Evolutionary conservation across 768 basidiomycete genomes (phyloP).

Genomic region (Boletus rubroflammeus): DNA sequence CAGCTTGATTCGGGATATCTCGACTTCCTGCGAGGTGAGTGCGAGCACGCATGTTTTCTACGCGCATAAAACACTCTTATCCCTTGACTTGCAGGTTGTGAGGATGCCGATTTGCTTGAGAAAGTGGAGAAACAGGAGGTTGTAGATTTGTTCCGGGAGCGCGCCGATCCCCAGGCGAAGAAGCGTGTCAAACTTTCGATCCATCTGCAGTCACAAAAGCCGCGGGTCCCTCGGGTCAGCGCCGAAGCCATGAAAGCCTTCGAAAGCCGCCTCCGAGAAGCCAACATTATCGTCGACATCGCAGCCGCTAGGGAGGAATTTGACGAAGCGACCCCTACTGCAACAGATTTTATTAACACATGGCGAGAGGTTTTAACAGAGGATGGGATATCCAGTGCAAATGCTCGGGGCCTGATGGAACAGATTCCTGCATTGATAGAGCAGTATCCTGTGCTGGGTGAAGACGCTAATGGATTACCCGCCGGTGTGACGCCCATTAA

Average conservation of each 20-base stretch:
- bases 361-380: conserved; percentile 49
- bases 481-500: conserved; percentile 58
- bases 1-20: conserved; percentile 77
- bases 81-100: conserved; percentile 47
- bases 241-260: conserved; percentile 61
- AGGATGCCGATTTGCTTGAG: conserved; percentile 66
- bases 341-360: conserved; percentile 59
- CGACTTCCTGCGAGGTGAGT: conserved; percentile 84
- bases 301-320: conserved; percentile 50
- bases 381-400: conserved; percentile 39
- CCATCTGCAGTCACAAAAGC: conserved; percentile 73
- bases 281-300: conserved; percentile 48
- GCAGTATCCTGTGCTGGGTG: conserved; percentile 52
- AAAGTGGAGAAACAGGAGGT: conserved; percentile 74
- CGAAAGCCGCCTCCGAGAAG: conserved; percentile 45
- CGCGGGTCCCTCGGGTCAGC: conserved; percentile 58
- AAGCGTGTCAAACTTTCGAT: conserved; percentile 80
- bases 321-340: conserved; percentile 52
- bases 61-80: neutral
- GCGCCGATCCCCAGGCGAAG: conserved; percentile 65
- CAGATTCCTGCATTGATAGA: conserved; percentile 56
- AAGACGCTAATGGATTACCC: conserved; percentile 43
- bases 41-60: neutral
- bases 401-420: conserved; percentile 44
- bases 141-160: conserved; percentile 60